phyloP scores from a whole-genome alignment of 176 grass and related monocot genomes.

The Oryza rufipogon region DNA sequence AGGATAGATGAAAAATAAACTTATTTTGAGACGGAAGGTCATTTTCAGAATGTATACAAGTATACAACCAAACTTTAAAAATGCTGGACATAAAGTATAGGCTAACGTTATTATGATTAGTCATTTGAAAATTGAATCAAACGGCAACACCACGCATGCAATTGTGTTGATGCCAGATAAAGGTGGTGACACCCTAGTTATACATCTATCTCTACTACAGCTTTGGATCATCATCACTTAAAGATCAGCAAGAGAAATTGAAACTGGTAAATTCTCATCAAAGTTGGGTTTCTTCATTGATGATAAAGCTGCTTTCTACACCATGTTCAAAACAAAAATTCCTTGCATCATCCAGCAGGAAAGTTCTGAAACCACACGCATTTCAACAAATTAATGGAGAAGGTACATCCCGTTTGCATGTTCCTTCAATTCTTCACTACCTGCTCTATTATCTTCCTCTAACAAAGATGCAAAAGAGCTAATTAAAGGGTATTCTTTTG shows the following conservation, averaged over 20 bases:
- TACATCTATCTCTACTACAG: background rate
- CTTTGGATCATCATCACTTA: background rate
- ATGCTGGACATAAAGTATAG: background rate
- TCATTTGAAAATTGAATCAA: background rate
- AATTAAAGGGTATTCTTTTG: constrained; percentile 9
- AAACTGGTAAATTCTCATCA: constrained; percentile 1
- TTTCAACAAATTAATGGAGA: background rate
- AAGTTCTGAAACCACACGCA: background rate
- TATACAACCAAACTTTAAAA: background rate
- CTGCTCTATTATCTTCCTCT: constrained; percentile 21
- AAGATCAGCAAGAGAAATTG: background rate
- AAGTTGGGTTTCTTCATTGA: background rate
- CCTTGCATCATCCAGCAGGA: background rate
- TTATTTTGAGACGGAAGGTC: too few species aligned
- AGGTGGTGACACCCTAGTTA: background rate
- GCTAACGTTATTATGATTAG: background rate
- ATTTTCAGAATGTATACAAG: background rate
- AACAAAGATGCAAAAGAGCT: constrained; percentile 8
- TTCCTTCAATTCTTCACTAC: constrained; percentile 5
- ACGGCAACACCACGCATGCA: background rate
- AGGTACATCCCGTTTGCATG: constrained; percentile 15
- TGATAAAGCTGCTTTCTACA: constrained; percentile 11
- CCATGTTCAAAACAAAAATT: constrained; percentile 34
- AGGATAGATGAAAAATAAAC: too few species aligned
- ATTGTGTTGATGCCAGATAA: background rate